These are phyloP conservation scores for Coprinopsis sp. DNA, from an alignment of 768 basidiomycete species.

Conservation along the genomic window DNA sequence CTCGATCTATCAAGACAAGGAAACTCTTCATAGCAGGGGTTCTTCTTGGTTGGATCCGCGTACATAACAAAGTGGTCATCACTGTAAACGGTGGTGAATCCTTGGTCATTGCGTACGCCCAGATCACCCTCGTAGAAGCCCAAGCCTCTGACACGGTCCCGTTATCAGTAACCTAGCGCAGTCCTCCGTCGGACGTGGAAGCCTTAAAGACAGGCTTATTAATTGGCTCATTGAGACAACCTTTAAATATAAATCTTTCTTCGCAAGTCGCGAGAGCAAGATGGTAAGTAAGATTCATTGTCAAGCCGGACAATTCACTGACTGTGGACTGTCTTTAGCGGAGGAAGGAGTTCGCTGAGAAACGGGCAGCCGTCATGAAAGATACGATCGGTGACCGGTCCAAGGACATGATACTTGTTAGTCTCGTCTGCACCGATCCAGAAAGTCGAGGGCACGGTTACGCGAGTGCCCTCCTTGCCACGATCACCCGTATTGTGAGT, in stretches of 20 bases:
- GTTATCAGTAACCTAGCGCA: neutral
- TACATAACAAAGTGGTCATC: constrained; percentile 18
- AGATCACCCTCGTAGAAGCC: neutral
- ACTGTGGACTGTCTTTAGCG: constrained; percentile 12
- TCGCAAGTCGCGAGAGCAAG: neutral
- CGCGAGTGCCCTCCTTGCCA: constrained; percentile 19
- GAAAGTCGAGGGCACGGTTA: constrained; percentile 18
- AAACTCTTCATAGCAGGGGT: constrained; percentile 4
- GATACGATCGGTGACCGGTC: constrained; percentile 14
- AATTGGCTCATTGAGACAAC: neutral
- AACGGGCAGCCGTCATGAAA: constrained; percentile 11
- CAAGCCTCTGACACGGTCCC: neutral
- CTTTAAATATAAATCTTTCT: neutral
- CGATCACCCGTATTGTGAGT: constrained; percentile 19
- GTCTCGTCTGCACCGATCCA: constrained; percentile 18
- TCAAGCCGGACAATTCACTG: neutral
- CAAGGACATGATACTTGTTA: constrained; percentile 19
- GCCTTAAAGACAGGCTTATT: neutral
- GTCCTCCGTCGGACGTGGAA: neutral
- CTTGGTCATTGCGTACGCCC: constrained; percentile 20
- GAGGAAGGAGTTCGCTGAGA: constrained; percentile 13
- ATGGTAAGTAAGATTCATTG: neutral
- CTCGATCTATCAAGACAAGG: neutral
- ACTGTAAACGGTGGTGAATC: constrained; percentile 21
- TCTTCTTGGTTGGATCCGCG: constrained; percentile 16